Base-by-base conservation (phyloP, 1,284 basidiomycete genomes). In the Tremellales sp. region DNA sequence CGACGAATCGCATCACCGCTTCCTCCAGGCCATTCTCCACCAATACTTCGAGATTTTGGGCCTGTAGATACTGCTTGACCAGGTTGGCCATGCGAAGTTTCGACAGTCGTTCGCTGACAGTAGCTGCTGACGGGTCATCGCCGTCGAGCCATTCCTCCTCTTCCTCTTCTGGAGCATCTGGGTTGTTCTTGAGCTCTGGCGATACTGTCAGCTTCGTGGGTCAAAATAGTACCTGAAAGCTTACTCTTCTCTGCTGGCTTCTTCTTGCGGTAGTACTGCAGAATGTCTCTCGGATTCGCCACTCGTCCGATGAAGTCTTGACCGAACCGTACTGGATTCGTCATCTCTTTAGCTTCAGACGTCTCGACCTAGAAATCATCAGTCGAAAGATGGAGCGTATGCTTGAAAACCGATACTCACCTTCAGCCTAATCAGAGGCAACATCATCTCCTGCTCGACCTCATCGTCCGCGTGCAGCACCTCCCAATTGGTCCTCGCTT, bases 261-360 rank as follows among this genome's bases (percentile, higher is more conserved):
- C 72, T 88, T 93, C 41, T 85, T 81, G 17, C 88, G 83, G 68
- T 93, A 86, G 74, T 97, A 97, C 41, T 90, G 80, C 25, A 98
- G 81, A 24, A 94, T 82, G 64, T 97, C 93, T 35, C 89, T 83
- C 5, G 94, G 93, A 67, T 99, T 99, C 10, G 94, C 96, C 13
- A 98, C 82, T 21, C 82, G 82, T 2, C 89, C 90, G 52, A 85
- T 81, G 72, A 96, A 97, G 68, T 96, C 90, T 70, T 96, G 92
- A 0, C 96, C 94, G 68, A 99, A 97, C 7, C 94, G 86, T 44
- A 94, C 87, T 12, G 93, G 89, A 70, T 99, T 99, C 42, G 87
- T 89, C 76, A 91, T 89, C 59, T 89, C 87, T 50, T 84, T 84
- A 4, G 85, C 86, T 44, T 86, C 86, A 0, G 88, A 90, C 0